Evolutionary conservation across 1,284 basidiomycete genomes (phyloP).

Genomic region (Ustilago bromivora): DNA sequence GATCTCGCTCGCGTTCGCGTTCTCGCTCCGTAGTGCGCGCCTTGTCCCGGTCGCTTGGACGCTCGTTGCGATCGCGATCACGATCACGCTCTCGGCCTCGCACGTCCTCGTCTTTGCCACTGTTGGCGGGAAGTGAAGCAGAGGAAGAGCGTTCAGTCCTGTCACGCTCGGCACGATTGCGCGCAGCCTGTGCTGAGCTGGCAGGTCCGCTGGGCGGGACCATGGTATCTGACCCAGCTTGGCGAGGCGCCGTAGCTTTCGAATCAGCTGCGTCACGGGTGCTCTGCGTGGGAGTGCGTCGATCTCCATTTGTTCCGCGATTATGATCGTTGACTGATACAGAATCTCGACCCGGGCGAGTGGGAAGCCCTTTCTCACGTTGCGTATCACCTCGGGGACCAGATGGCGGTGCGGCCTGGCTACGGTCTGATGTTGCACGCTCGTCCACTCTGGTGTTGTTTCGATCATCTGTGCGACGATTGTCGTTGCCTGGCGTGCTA

Average conservation of each 20-base stretch:
- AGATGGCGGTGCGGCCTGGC: conserved; percentile 7
- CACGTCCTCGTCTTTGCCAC: conserved; percentile 26
- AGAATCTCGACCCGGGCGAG: conserved; percentile 15
- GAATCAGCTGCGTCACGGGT: conserved; percentile 17
- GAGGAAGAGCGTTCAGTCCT: conserved; percentile 21
- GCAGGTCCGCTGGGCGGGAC: conserved; percentile 35
- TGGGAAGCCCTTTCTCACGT: conserved; percentile 26
- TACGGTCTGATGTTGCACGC: conserved; percentile 13
- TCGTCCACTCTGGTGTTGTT: conserved; percentile 14
- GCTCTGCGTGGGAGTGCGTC: conserved; percentile 12
- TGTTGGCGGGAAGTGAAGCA: conserved; percentile 7
- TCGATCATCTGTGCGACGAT: conserved; percentile 22
- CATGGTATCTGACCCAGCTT: conserved; percentile 17
- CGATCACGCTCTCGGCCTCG: conserved; percentile 30
- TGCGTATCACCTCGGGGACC: conserved; percentile 21
- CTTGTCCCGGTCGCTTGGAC: conserved; percentile 27
- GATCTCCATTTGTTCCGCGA: conserved; percentile 10
- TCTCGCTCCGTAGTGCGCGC: conserved; percentile 28
- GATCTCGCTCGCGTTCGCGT: conserved; percentile 25
- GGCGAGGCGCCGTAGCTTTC: background rate
- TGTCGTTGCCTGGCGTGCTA: conserved; percentile 8
- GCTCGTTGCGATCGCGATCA: conserved; percentile 28
- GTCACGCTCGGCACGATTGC: conserved; percentile 32
- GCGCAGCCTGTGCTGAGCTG: conserved; percentile 22
- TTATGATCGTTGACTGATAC: conserved; percentile 16